Evolutionary conservation across 2,329 filamentous ascomycete species (phyloP), one percentile per base, ranked within the genome.

Genomic region (Cladosporium sp.): DNA sequence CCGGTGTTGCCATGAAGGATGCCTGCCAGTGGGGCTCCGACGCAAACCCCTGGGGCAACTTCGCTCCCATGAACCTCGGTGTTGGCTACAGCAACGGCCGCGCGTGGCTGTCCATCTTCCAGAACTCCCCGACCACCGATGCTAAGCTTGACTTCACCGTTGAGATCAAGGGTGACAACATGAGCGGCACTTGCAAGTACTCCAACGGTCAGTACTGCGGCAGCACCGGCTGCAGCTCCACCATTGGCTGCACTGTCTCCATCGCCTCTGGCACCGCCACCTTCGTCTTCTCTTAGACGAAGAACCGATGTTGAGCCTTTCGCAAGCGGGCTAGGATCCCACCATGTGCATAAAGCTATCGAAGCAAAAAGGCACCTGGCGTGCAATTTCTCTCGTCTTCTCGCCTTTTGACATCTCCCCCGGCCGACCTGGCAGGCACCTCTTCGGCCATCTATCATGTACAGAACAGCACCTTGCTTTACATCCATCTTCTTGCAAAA

Each of bases 91-190:
- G 78, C 66, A 69, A 78, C 61, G 83, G 86, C 64, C 73, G 71
- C 56, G 93, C 86, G 37, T 97, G 82, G 76, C 73, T 96, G 54
- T 89, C 88, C 43, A 82, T 96, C 69, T 89, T 92, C 79, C 83
- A 84, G 67, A 96, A 97, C 76, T 64, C 72, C 54, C 89, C 90
- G 4, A 95, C 88, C 50, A 89, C 82, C 61, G 67, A 70, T 15
- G 83, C 82, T 32, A 70, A 74, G 55, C 83, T 96, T 34, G 78
- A 90, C 69, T 96, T 87, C 74, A 86, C 86, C 66, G 82, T 96
- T 64, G 80, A 84, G 62, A 86, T 96, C 59, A 74, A 61, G 65
- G 90, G 89, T 50, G 85, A 88, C 53, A 68, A 73, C 57, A 67
- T 82, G 38, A 72, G 67, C 52, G 77, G 75, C 43, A 71, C 66